Conservation (phyloP, 805 yeast genomes). For the Lipomyces chichibuensis region DNA sequence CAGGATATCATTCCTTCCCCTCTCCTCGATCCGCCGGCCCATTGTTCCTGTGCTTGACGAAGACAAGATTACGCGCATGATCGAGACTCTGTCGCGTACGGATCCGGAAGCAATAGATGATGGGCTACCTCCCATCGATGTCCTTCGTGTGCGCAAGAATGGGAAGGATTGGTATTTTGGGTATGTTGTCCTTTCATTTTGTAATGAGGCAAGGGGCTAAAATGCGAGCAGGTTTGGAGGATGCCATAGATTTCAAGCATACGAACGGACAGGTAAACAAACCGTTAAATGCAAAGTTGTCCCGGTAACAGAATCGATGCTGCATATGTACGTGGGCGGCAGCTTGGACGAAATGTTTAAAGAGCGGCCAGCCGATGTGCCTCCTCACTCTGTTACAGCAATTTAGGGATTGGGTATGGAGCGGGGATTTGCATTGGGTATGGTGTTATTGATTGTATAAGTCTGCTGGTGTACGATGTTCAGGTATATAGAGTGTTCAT, state of each 20-base stretch:
- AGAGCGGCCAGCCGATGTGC: slow-evolving; percentile 18
- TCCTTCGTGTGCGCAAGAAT: slow-evolving; percentile 63
- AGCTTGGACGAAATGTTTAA: slow-evolving; percentile 31
- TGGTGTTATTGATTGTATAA: background rate
- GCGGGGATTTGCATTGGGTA: background rate
- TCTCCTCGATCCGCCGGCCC: slow-evolving; percentile 72
- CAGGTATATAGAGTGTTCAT: too few species aligned
- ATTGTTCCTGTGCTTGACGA: slow-evolving; percentile 82
- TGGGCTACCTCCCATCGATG: slow-evolving; percentile 73
- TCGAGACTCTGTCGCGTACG: slow-evolving; percentile 50
- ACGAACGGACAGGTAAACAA: slow-evolving; percentile 58
- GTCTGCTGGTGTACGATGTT: too few species aligned
- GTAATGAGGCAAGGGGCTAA: slow-evolving; percentile 57
- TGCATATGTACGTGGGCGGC: slow-evolving; percentile 70
- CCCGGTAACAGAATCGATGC: slow-evolving; percentile 73
- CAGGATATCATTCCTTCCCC: slow-evolving; percentile 63
- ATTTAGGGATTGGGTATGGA: background rate
- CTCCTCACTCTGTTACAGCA: background rate
- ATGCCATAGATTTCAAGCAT: slow-evolving; percentile 87
- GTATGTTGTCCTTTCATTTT: slow-evolving; percentile 55
- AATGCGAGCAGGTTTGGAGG: slow-evolving; percentile 69
- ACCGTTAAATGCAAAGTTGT: slow-evolving; percentile 68
- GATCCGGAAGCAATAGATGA: slow-evolving; percentile 40
- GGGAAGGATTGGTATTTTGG: slow-evolving; percentile 58
- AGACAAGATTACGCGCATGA: slow-evolving; percentile 77